Percentiles rank a stretch among this genome's conserved stretches.
These are phyloP conservation scores for Yarrowia bubula DNA, from an alignment of 805 yeast genomes.

Conservation along the genomic window DNA sequence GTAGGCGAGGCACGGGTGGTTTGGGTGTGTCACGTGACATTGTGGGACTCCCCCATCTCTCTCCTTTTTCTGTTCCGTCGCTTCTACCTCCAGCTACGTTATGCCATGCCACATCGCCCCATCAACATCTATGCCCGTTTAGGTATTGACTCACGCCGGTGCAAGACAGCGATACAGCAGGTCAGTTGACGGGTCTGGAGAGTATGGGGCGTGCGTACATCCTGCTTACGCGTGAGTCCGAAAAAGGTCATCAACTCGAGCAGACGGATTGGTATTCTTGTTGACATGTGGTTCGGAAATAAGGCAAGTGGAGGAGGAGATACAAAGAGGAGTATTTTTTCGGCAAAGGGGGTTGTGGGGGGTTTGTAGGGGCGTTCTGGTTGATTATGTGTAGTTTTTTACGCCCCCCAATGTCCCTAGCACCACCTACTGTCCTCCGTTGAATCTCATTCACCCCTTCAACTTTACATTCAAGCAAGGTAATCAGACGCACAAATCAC, in stretches of 20 bases:
- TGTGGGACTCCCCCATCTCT: too few species aligned
- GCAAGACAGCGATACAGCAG: background rate
- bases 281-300: too few species aligned
- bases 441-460: background rate
- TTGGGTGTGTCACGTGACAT: background rate
- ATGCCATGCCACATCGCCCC: background rate
- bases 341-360: too few species aligned
- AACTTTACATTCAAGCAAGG: slow-evolving; percentile 22
- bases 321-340: too few species aligned
- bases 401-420: background rate
- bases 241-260: too few species aligned
- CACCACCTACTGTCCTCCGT: background rate
- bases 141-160: slow-evolving; percentile 18
- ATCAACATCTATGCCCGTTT: slow-evolving; percentile 16
- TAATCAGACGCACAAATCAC: slow-evolving; percentile 25
- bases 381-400: too few species aligned
- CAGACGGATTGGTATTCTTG: too few species aligned
- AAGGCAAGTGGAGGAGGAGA: background rate
- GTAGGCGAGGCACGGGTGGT: too few species aligned
- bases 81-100: background rate
- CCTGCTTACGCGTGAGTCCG: too few species aligned
- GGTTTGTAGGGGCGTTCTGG: too few species aligned
- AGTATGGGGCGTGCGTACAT: too few species aligned
- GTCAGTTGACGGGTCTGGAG: background rate
- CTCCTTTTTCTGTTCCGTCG: too few species aligned